Evolutionary conservation across 768 basidiomycete species (phyloP).

Genomic region (Trametes cubensis): DNA sequence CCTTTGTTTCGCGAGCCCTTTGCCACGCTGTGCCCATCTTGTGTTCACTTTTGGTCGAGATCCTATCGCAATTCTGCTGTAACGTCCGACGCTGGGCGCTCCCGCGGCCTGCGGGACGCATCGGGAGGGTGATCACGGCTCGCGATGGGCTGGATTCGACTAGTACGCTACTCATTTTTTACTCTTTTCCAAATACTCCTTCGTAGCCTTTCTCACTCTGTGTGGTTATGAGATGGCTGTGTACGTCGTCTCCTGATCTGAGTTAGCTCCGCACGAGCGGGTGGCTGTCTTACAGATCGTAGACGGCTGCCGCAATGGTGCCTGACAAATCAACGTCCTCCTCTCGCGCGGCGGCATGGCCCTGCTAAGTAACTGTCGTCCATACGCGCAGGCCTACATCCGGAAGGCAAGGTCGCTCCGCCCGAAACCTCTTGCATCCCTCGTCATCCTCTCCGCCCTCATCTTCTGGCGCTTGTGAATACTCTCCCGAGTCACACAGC

Average conservation of each 20-base stretch:
- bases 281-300: constrained; percentile 6
- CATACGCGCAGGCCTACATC: background rate
- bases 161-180: constrained; percentile 2
- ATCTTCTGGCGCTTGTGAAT: background rate
- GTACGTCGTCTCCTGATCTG: background rate
- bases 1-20: background rate
- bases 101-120: background rate
- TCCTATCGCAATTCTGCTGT: constrained; percentile 3
- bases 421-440: background rate
- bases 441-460: background rate
- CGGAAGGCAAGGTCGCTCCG: background rate
- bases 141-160: background rate
- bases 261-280: background rate
- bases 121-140: constrained; percentile 3
- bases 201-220: background rate
- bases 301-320: background rate
- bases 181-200: background rate
- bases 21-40: background rate
- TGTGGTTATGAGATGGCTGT: background rate
- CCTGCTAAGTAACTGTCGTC: background rate
- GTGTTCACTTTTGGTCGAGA: background rate
- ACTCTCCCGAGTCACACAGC: constrained; percentile 5
- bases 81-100: background rate
- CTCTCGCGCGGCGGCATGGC: background rate
- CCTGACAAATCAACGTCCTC: constrained; percentile 11